phyloP scores from a whole-genome alignment of 179 eudicot genomes.

The Kewa caespitosa region DNA sequence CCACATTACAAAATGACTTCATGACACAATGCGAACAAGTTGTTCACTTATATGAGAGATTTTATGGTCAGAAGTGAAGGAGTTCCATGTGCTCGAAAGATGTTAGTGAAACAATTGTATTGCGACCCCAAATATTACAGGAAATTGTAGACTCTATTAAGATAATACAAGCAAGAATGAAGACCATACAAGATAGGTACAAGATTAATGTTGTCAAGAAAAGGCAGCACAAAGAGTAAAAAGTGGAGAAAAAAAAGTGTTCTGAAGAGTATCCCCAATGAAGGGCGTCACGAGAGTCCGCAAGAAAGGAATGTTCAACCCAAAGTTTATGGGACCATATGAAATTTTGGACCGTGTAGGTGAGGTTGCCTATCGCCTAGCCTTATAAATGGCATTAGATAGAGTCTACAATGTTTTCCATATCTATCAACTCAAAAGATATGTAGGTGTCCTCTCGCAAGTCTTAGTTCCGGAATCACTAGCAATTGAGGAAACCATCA shows the following conservation, averaged over 20 bases:
- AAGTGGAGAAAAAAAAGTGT: background rate
- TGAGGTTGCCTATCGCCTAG: background rate
- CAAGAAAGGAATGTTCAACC: conserved; percentile 5
- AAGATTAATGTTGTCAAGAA: background rate
- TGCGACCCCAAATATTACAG: background rate
- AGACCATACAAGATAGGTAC: background rate
- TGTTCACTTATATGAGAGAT: too few relatives aligned
- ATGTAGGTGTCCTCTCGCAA: background rate
- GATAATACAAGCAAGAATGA: background rate
- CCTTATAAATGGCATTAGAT: background rate
- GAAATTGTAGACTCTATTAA: background rate
- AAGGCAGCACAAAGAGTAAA: background rate
- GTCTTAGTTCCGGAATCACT: background rate
- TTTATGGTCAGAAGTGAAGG: too few relatives aligned
- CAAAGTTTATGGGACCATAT: conserved; percentile 8
- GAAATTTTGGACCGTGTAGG: background rate
- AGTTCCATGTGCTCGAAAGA: background rate
- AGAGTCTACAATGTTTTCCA: conserved; percentile 12
- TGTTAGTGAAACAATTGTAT: background rate
- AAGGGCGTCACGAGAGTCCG: conserved; percentile 8
- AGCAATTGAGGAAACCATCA: background rate
- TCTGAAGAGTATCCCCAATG: background rate
- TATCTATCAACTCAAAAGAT: background rate
- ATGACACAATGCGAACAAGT: too few relatives aligned
- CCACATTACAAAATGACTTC: too few relatives aligned